Percentiles rank a stretch among this genome's conserved stretches.
Conservation (phyloP, 805 yeast genomes). For the Candida yuanshanica region DNA sequence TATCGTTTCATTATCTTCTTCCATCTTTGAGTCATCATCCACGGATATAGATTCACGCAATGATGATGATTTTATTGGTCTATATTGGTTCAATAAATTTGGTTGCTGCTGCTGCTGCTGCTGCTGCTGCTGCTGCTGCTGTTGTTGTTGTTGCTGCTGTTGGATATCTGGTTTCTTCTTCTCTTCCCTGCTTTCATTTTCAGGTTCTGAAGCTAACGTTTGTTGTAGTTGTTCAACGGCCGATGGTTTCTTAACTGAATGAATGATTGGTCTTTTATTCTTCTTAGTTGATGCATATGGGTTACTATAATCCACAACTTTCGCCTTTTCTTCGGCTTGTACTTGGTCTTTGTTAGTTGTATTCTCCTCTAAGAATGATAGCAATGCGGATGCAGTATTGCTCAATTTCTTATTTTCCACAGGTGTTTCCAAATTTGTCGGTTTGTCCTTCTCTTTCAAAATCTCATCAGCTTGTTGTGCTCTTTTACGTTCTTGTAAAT, state of each 20-base stretch:
- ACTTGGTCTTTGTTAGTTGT: constrained; percentile 10
- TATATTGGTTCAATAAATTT: not conserved
- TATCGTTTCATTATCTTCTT: constrained; percentile 4
- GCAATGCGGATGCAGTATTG: constrained; percentile 43
- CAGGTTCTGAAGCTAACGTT: constrained; percentile 6
- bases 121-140: not conserved
- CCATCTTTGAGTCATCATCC: constrained; percentile 10
- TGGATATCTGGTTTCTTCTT: not conserved
- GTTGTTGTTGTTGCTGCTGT: constrained; percentile 1
- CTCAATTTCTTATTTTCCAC: constrained; percentile 29
- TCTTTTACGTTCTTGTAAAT: constrained; percentile 4
- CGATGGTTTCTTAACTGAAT: constrained; percentile 9
- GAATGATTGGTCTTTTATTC: constrained; percentile 7
- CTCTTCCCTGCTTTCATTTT: constrained; percentile 3
- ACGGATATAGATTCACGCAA: constrained; percentile 28
- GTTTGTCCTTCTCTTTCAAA: constrained; percentile 1
- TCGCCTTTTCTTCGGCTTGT: constrained; percentile 1
- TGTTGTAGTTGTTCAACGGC: constrained; percentile 20
- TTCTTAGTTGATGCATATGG: constrained; percentile 32
- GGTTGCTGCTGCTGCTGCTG: constrained; percentile 2
- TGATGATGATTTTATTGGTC: constrained; percentile 28
- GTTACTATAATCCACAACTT: constrained; percentile 28
- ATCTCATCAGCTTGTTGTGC: not conserved
- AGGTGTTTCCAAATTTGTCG: constrained; percentile 1
- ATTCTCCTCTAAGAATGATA: constrained; percentile 37